Conservation (phyloP, 1,284 basidiomycete genomes). For the Marasmius oreades region DNA sequence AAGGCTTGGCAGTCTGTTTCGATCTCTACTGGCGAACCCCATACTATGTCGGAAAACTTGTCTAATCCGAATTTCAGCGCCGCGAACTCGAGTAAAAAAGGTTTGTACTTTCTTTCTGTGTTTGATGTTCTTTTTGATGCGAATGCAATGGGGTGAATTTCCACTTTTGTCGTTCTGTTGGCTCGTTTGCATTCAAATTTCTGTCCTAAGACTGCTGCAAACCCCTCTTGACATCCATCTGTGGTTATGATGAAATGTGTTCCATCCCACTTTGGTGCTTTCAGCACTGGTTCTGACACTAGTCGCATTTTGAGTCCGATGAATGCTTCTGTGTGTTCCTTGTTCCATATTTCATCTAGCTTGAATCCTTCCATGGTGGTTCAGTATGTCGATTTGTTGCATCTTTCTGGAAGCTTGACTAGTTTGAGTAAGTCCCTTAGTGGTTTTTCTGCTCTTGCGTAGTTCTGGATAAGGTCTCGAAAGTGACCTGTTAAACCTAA, state of each 20-base stretch:
- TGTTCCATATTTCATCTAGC: constrained; percentile 23
- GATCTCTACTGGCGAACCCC: constrained; percentile 18
- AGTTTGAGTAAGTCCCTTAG: constrained; percentile 24
- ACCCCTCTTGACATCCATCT: constrained; percentile 12
- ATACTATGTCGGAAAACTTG: constrained; percentile 19
- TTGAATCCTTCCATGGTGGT: constrained; percentile 18
- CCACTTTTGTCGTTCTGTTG: background rate
- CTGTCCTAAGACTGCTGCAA: constrained; percentile 18
- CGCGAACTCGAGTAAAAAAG: constrained; percentile 6
- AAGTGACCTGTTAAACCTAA: constrained; percentile 19
- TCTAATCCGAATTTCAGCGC: constrained; percentile 14
- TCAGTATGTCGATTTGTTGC: constrained; percentile 21
- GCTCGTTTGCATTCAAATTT: background rate
- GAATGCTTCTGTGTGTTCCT: constrained; percentile 21
- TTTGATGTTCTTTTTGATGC: constrained; percentile 7
- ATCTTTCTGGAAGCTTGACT: constrained; percentile 16
- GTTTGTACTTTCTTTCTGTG: constrained; percentile 11
- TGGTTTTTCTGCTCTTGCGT: constrained; percentile 26
- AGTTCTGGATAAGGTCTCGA: constrained; percentile 25
- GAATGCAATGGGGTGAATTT: constrained; percentile 3
- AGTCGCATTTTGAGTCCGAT: constrained; percentile 2
- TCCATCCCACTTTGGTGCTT: constrained; percentile 7
- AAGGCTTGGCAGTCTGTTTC: constrained; percentile 22
- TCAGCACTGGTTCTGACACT: constrained; percentile 5
- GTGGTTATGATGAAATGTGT: constrained; percentile 15